phyloP scores from a whole-genome alignment of 1,284 basidiomycete genomes.

The Trichosporon sp. region DNA sequence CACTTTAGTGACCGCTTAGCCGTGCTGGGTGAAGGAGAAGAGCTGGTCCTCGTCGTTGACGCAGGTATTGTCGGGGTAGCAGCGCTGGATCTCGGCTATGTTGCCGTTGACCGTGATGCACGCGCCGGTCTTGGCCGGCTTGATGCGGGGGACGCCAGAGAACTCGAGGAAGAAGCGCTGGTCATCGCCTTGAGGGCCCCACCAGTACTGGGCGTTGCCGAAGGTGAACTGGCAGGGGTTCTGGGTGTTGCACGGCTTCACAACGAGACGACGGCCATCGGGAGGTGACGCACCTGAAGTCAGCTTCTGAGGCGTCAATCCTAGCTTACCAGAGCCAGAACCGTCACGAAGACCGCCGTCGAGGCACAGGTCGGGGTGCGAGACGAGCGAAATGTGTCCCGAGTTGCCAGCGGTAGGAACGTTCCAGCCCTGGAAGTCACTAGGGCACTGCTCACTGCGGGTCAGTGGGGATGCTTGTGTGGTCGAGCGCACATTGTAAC shows the following conservation, averaged over 20 bases:
- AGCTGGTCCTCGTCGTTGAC: slow-evolving; percentile 4
- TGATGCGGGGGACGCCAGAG: slow-evolving; percentile 6
- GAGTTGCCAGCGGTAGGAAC: not conserved
- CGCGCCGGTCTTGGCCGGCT: slow-evolving; percentile 8
- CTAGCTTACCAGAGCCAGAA: not conserved
- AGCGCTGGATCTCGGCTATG: not conserved
- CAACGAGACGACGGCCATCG: slow-evolving; percentile 1
- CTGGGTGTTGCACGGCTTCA: slow-evolving; percentile 5
- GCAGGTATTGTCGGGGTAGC: not conserved
- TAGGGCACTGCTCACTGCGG: slow-evolving; percentile 1
- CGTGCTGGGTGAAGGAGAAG: slow-evolving; percentile 17
- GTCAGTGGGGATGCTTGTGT: no score
- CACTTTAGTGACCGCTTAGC: not conserved
- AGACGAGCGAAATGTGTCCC: not conserved
- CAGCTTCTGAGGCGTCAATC: not conserved
- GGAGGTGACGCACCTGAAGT: slow-evolving; percentile 1
- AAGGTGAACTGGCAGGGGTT: slow-evolving; percentile 14
- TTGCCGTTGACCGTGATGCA: slow-evolving; percentile 11
- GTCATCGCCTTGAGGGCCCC: slow-evolving; percentile 10
- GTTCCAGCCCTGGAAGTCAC: slow-evolving; percentile 11
- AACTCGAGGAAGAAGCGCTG: slow-evolving; percentile 12
- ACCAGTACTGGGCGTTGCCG: slow-evolving; percentile 22
- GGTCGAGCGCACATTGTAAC: not conserved
- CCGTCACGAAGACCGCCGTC: not conserved
- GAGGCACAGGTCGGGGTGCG: slow-evolving; percentile 13